Base-by-base conservation (phyloP, 345 rosid genomes). In the Isatis tinctoria region DNA sequence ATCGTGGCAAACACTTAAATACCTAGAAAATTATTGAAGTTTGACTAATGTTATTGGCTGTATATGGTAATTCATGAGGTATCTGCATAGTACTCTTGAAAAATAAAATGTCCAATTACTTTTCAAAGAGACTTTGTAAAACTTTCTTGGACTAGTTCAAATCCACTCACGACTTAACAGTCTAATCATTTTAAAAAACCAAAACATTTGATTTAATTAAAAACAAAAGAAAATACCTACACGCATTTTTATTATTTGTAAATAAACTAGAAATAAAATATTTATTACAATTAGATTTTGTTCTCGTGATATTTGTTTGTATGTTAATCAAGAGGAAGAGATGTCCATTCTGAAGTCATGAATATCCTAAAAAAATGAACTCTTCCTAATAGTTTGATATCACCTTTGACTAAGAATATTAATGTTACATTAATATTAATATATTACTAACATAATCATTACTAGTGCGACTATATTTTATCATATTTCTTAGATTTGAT, bases 401-500 rank as follows among this genome's bases (percentile, higher is more conserved):
- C 37, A 68, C 36, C 75, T 62, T 76, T 76, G 70, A 76, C 74
- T 62, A 22, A 76, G 32, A 33, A 61, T 14, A 32, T 20, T 13
- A 30, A 48, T 67, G 53, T 58, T 17, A 52, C 36, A 40, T 62
- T 28, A n/a, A 37, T 51, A 43, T 22, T 48, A 44, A 30, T 14
- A 30, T 14, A 74, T 44, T 40, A 22, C 24, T 22, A 22, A 52
- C 65, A 69, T 61, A 61, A 75, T 76, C 70, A 76, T 69, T 54
- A 54, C 22, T 36, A 65, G 47, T 48, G 72, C 1, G 76, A 77
- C 80, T 47, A 71, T 36, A 75, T 40, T 61, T 69, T 49, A 68
- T 59, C 13, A 68, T 48, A 65, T 48, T 33, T 64, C 30, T 59
- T 56, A 57, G 75, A 70, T 76, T 76, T 70, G 45, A 70, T 70